Evolutionary conservation across 2,329 filamentous ascomycete species (phyloP), one percentile per base, ranked within the genome.

Genomic region (Botrytis fabae): DNA sequence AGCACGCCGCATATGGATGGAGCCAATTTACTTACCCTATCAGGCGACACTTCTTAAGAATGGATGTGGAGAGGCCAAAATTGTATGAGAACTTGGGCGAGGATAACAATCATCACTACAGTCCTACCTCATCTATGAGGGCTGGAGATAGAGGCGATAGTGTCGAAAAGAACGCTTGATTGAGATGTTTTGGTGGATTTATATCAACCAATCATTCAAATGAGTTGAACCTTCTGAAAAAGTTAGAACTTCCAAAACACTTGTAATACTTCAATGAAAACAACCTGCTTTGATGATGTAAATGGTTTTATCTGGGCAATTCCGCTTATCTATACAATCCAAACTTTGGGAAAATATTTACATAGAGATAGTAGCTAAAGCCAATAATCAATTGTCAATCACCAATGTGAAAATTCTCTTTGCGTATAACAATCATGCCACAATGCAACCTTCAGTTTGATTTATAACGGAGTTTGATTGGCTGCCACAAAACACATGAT

Each of bases 1-100:
- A 65, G 22, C 69, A 71, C 44, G 70, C 70, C 5, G 70, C 63
- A 7, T 69, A 63, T 48, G 70, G 70, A 28, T 51, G 48, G 35
- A 44, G 42, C 18, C 70, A 72, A 61, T 42, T 72, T 25, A 57
- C 63, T 16, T 69, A 72, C 22, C 51, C 66, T 16, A 48, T 72
- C 35, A 72, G n/a, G 16, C 40, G 64, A 69, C 59, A 72, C 48
- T 20, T 72, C 22, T 48, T 72, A 3, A 28, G 32, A 20, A 51
- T 69, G 35, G 44, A 72, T 48, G 51, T 72, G 42, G 63, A 69
- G 32, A 57, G 38, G 25, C 48, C 66, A 28, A 32, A 22, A 4
- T 42, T 71, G 12, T 38, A 65, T 42, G 60, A 69, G 44, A 48
- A 38, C 4, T 20, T 62, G 8, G 22, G 14, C 28, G 16, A 62